phyloP scores from a whole-genome alignment of 331 rosid species.

The Spiraea crenata region DNA sequence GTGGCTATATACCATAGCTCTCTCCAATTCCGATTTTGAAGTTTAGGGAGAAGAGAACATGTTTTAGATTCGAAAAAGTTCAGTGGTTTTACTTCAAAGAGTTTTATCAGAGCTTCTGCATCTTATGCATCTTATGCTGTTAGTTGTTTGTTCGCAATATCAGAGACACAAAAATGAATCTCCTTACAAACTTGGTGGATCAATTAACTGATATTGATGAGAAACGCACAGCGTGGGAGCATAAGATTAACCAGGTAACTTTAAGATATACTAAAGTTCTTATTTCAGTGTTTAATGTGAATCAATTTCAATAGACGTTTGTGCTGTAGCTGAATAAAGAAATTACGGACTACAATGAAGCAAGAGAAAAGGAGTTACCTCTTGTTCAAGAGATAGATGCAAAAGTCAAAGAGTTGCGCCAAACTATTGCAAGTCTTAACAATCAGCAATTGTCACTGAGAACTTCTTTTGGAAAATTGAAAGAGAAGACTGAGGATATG shows the following conservation, averaged over 20 bases:
- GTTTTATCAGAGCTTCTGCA: not conserved
- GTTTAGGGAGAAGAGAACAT: not conserved
- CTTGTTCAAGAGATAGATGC: slow-evolving; percentile 68
- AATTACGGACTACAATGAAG: slow-evolving; percentile 52
- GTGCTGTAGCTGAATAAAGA: slow-evolving; percentile 59
- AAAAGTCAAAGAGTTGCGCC: slow-evolving; percentile 69
- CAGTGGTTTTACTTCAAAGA: not conserved
- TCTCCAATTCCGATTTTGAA: not conserved
- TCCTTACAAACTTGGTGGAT: slow-evolving; percentile 43
- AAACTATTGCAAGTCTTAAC: slow-evolving; percentile 62
- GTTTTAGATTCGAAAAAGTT: not conserved
- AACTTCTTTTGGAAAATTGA: slow-evolving; percentile 51
- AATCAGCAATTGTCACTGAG: slow-evolving; percentile 62
- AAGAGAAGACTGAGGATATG: slow-evolving; percentile 65
- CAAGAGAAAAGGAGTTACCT: slow-evolving; percentile 68
- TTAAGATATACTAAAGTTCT: not conserved
- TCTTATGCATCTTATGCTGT: not conserved
- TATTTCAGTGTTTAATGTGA: not conserved
- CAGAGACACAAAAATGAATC: slow-evolving; percentile 55
- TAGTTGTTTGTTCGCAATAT: slow-evolving; percentile 4
- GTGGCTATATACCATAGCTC: too few relatives aligned
- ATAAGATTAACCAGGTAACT: slow-evolving; percentile 54
- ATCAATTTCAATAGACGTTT: slow-evolving; percentile 15
- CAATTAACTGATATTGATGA: slow-evolving; percentile 51
- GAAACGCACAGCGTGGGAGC: slow-evolving; percentile 45